phyloP scores from a whole-genome alignment of 805 yeast genomes.

The Saturnispora mendoncae region DNA sequence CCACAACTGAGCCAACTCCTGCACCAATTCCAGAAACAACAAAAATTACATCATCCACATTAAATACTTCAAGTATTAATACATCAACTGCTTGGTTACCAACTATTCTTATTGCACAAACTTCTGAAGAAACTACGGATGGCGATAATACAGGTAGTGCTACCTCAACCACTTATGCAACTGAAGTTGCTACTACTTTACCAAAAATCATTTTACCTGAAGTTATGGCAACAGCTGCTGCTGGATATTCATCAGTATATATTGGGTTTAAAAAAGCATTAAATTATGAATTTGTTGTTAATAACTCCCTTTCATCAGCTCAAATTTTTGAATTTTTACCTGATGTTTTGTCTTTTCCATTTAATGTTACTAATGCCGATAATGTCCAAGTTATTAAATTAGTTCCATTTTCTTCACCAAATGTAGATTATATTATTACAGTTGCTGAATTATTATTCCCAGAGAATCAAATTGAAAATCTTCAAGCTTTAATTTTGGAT shows the following conservation, averaged over 20 bases:
- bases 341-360: constrained; percentile 55
- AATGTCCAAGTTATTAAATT: constrained; percentile 56
- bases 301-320: constrained; percentile 66
- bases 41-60: background rate
- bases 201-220: constrained; percentile 77
- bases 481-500: constrained; percentile 44
- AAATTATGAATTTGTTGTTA: constrained; percentile 78
- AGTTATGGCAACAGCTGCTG: constrained; percentile 29
- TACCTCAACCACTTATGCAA: constrained; percentile 21
- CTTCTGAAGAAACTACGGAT: constrained; percentile 3
- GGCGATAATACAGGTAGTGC: background rate
- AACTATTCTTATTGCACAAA: constrained; percentile 13
- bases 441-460: constrained; percentile 88
- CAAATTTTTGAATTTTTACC: constrained; percentile 84
- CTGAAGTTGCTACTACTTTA: constrained; percentile 38
- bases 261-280: constrained; percentile 72
- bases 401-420: constrained; percentile 60
- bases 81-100: constrained; percentile 15
- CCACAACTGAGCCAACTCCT: too few species aligned
- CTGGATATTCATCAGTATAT: constrained; percentile 47
- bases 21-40: constrained; percentile 6
- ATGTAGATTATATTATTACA: constrained; percentile 61
- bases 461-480: constrained; percentile 34
- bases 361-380: constrained; percentile 25
- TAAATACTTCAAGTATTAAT: constrained; percentile 4